phyloP scores from a whole-genome alignment of 2,329 filamentous ascomycete genomes.

The Aspergillus sp. region DNA sequence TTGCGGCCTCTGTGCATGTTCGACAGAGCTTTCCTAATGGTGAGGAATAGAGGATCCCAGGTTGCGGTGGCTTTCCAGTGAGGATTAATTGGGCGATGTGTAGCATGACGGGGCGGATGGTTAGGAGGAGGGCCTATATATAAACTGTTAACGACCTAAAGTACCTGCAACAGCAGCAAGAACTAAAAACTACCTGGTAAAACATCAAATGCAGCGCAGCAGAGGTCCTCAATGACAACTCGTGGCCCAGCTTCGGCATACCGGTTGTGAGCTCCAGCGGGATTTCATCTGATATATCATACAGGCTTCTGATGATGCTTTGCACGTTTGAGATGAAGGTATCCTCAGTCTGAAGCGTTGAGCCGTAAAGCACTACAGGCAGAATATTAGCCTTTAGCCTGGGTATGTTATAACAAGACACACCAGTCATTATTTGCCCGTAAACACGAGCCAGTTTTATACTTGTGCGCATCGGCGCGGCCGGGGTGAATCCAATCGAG shows the following conservation, averaged over 20 bases:
- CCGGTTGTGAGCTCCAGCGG: neutral
- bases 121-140: neutral
- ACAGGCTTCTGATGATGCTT: neutral
- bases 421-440: neutral
- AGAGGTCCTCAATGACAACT: neutral
- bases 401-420: neutral
- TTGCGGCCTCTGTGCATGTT: neutral
- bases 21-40: neutral
- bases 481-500: neutral
- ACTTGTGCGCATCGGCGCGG: neutral
- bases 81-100: neutral
- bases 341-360: neutral
- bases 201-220: neutral
- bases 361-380: neutral
- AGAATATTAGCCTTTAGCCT: neutral
- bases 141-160: neutral
- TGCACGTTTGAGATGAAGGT: neutral
- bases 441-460: neutral
- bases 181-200: neutral
- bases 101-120: neutral
- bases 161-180: too few species aligned
- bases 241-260: neutral
- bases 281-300: neutral
- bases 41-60: neutral
- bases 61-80: neutral